phyloP scores from a whole-genome alignment of 768 basidiomycete genomes.

The Pisolithus orientalis region DNA sequence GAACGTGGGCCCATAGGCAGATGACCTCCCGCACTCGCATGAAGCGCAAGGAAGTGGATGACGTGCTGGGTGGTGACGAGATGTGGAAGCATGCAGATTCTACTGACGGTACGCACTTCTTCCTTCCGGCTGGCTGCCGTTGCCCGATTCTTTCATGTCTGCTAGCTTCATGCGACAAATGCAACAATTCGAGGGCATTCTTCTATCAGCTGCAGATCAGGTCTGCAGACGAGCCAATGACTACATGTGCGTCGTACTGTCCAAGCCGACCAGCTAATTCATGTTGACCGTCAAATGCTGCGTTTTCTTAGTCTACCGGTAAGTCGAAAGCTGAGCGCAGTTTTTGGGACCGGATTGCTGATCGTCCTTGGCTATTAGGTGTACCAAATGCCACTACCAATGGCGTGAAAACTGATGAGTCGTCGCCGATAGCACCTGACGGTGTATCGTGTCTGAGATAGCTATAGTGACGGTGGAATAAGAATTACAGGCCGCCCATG shows the following conservation, averaged over 20 bases:
- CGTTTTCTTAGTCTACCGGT: slow-evolving; percentile 53
- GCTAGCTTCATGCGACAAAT: slow-evolving; percentile 62
- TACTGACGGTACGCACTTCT: slow-evolving; percentile 61
- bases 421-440: not conserved
- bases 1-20: slow-evolving; percentile 31
- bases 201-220: slow-evolving; percentile 96
- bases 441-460: no score
- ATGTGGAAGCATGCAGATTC: slow-evolving; percentile 93
- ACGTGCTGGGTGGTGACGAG: slow-evolving; percentile 91
- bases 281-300: not conserved
- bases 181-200: slow-evolving; percentile 81
- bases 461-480: no score
- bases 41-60: slow-evolving; percentile 88
- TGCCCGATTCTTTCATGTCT: not conserved
- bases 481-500: no score
- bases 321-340: slow-evolving; percentile 6
- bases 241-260: slow-evolving; percentile 27
- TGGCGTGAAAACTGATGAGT: slow-evolving; percentile 64
- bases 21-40: slow-evolving; percentile 88
- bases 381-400: slow-evolving; percentile 55
- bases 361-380: slow-evolving; percentile 31
- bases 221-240: slow-evolving; percentile 91
- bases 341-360: not conserved
- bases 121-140: not conserved
- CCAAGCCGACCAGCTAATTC: no score